Conservation (phyloP, 441 rosid species). For the Erodium trifolium region DNA sequence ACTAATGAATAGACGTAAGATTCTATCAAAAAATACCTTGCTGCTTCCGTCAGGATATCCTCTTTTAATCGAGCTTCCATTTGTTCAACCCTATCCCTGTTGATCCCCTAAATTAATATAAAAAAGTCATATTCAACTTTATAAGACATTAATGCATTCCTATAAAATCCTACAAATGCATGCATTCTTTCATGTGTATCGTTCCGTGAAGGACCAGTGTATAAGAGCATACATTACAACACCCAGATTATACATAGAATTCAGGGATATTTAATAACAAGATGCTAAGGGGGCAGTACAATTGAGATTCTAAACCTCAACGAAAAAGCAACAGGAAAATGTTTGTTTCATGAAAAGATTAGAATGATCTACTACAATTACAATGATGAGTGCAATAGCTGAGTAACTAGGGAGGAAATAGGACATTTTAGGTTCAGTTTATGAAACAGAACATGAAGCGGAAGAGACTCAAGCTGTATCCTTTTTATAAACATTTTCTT, state of each 20-base stretch:
- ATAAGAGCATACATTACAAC: background rate
- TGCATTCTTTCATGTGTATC: background rate
- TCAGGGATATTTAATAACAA: background rate
- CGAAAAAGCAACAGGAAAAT: background rate
- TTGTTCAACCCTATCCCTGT: slow-evolving; percentile 87
- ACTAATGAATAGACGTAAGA: slow-evolving; percentile 9
- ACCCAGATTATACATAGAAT: background rate
- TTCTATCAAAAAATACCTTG: slow-evolving; percentile 41
- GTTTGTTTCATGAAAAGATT: background rate
- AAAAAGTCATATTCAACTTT: slow-evolving; percentile 16
- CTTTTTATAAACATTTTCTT: background rate
- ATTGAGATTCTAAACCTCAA: background rate
- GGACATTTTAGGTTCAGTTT: background rate
- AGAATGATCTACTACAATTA: background rate
- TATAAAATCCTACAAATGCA: background rate
- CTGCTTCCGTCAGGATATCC: slow-evolving; percentile 84
- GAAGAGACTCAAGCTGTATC: background rate
- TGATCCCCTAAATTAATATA: slow-evolving; percentile 63
- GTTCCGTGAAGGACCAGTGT: background rate
- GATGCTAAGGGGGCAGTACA: background rate
- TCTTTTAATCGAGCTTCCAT: slow-evolving; percentile 92
- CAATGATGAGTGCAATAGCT: background rate
- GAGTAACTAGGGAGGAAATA: background rate
- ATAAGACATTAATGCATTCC: background rate
- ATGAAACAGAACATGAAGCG: background rate